Base-by-base conservation (phyloP, 1,284 basidiomycete species). In the Malassezia brasiliensis region DNA sequence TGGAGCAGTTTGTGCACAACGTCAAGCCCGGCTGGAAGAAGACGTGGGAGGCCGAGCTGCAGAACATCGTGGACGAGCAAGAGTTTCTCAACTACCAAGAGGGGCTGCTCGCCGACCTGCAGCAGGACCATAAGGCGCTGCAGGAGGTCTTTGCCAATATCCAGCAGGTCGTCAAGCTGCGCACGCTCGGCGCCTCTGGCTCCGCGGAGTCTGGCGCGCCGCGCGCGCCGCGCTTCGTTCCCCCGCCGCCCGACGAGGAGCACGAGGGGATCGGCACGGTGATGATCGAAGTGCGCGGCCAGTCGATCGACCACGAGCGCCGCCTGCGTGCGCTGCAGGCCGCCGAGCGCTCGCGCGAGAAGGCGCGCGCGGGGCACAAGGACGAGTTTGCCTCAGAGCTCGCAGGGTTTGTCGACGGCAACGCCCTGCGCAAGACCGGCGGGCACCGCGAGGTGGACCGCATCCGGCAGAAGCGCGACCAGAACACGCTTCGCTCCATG, bases 11-110 rank as follows among this genome's bases (percentile, higher is more conserved):
- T 73, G 86, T 96, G 64, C 82, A 85, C 64, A 86, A 87, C 3
- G 83, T 94, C 67, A 90, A 88, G 70, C 90, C 93, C 47, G 88
- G 88, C 80, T 98, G 93, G 93, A 90, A 93, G 79, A 90, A 93
- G 80, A 96, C 91, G 22, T 98, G 93, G 93, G 88, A 88, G 67
- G 83, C 87, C 68, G 93, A 98, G 78, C 77, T 98, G 73, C 87
- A 90, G 78, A 88, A 90, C 64, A 91, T 98, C 58, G 87, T 96
- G 42, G 91, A 96, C 75, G 93, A 98, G 76, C 93, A 98, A 75
- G 87, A 91, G 66, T 87, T 94, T 78, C 79, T 96, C 51, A 84
- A 73, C 52, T 68, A 73, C 59, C 69, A 74, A 55, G 71, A 73
- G 36, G 66, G 71, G 2, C 46, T 74, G 15, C 49, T 74, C 5